Conservation (phyloP, 2,329 filamentous ascomycete species). For the Apiospora koreana region DNA sequence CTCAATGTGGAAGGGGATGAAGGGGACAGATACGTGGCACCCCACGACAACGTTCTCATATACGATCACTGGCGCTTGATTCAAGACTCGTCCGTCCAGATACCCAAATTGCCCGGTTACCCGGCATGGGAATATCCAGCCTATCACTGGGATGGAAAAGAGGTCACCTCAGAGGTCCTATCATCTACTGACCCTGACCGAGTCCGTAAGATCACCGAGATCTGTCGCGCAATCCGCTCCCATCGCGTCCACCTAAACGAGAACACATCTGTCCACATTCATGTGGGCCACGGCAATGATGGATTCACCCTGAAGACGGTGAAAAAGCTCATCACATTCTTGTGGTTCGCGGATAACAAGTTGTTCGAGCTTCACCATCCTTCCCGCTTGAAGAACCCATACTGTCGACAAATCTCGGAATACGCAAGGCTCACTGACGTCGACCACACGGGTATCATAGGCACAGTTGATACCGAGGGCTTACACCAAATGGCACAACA, state of each 20-base stretch:
- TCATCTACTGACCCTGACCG: conserved; percentile 14
- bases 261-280: conserved; percentile 25
- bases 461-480: neutral
- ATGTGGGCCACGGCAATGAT: conserved; percentile 28
- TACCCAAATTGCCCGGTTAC: neutral
- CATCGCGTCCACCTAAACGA: conserved; percentile 26
- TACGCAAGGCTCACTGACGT: neutral
- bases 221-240: conserved; percentile 22
- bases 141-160: conserved; percentile 21
- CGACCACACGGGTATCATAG: neutral
- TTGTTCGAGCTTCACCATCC: conserved; percentile 28
- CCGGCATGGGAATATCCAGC: neutral
- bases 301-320: conserved; percentile 27
- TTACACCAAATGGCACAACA: neutral
- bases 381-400: conserved; percentile 15
- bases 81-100: conserved; percentile 18
- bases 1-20: conserved; percentile 16
- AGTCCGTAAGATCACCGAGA: conserved; percentile 17
- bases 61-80: conserved; percentile 26
- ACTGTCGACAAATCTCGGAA: conserved; percentile 13
- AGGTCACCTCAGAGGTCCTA: conserved; percentile 27
- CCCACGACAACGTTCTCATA: conserved; percentile 18
- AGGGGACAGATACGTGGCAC: conserved; percentile 19
- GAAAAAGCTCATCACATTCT: conserved; percentile 25
- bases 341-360: conserved; percentile 22